These are phyloP conservation scores for Plectosphaerella cucumerina DNA, from an alignment of 2,329 filamentous ascomycete species.

Conservation along the genomic window DNA sequence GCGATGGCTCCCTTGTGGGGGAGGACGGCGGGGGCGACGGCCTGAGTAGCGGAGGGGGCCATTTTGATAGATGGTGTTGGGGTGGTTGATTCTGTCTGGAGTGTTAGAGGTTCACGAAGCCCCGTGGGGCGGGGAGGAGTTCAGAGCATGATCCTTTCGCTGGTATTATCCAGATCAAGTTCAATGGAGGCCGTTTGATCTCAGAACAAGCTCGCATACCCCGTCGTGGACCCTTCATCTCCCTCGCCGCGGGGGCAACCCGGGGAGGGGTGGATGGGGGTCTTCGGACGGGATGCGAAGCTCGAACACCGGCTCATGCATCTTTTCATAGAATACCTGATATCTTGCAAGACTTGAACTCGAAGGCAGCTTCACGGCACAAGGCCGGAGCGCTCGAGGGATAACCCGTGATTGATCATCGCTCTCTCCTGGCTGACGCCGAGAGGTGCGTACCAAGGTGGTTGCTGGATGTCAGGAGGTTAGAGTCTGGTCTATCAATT, in stretches of 20 bases:
- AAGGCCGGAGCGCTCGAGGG: conserved; percentile 1
- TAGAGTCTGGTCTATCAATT: background rate
- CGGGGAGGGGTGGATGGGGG: background rate
- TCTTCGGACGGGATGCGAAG: background rate
- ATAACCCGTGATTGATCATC: conserved; percentile 2
- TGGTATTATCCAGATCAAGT: conserved; percentile 95
- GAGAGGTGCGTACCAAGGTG: background rate
- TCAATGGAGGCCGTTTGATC: conserved; percentile 88
- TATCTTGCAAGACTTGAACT: background rate
- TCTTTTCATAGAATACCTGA: conserved; percentile 5
- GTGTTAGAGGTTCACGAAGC: background rate
- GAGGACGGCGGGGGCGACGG: conserved; percentile 49
- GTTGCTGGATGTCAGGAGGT: background rate
- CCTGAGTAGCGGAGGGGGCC: conserved; percentile 60
- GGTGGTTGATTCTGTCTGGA: background rate
- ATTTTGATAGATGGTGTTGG: conserved; percentile 48
- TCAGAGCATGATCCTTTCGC: conserved; percentile 97
- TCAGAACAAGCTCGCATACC: conserved; percentile 43
- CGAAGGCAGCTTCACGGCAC: conserved; percentile 1
- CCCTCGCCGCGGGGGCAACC: background rate
- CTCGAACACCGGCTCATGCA: conserved; percentile 5
- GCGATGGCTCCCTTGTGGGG: conserved; percentile 41
- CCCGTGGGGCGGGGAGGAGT: conserved; percentile 29
- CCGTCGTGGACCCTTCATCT: background rate
- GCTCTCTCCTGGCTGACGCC: conserved; percentile 1